A percentile compares a stretch with the other conserved stretches of the same genome.
These are phyloP conservation scores for Penicillium sp. DNA, from an alignment of 2,329 filamentous ascomycete genomes.

Conservation along the genomic window DNA sequence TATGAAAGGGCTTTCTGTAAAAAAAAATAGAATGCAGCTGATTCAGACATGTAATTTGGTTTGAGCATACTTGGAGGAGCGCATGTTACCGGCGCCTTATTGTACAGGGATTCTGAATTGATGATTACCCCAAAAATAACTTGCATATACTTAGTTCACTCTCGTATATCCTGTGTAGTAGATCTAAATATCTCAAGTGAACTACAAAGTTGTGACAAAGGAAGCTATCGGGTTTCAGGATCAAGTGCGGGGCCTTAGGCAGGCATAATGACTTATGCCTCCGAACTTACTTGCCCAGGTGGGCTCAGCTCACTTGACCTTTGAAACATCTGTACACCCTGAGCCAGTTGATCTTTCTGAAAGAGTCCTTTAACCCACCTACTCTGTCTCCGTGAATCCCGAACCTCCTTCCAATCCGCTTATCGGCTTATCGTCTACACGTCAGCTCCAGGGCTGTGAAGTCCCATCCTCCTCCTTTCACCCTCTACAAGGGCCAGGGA, in stretches of 20 bases:
- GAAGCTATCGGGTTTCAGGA: neutral
- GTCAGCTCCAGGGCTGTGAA: slow-evolving; percentile 5
- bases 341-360: neutral
- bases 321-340: neutral
- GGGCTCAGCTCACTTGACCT: neutral
- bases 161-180: neutral
- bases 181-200: neutral
- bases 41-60: slow-evolving; percentile 12
- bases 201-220: neutral
- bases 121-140: neutral
- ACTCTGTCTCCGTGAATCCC: neutral
- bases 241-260: slow-evolving; percentile 3
- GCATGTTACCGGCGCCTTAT: slow-evolving; percentile 21
- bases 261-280: neutral
- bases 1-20: slow-evolving; percentile 3
- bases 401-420: slow-evolving; percentile 3
- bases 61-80: slow-evolving; percentile 20
- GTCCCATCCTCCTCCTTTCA: neutral
- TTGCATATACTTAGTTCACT: neutral
- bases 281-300: neutral
- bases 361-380: neutral
- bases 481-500: neutral
- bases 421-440: slow-evolving; percentile 12
- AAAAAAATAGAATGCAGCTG: slow-evolving; percentile 8
- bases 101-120: slow-evolving; percentile 19